Conservation (phyloP, 257 asterid genomes). For the Ajuga chamaepitys region DNA sequence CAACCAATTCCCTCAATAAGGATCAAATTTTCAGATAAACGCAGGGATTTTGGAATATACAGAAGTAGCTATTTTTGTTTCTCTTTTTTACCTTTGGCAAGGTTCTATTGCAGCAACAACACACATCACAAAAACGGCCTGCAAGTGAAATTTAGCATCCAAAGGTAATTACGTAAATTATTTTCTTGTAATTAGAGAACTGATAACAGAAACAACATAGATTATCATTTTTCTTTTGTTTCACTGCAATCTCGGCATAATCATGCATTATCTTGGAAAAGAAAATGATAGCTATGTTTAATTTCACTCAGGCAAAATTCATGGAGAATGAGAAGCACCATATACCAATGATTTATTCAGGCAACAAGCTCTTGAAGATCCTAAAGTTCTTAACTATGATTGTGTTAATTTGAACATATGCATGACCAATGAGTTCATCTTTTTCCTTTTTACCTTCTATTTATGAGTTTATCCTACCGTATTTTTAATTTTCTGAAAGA, state of each 20-base stretch:
- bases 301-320: too few species aligned
- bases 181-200: conserved; percentile 6
- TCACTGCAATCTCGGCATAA: not conserved
- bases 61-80: not conserved
- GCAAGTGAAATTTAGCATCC: conserved; percentile 23
- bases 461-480: too few species aligned
- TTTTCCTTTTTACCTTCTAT: too few species aligned
- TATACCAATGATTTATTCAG: not conserved
- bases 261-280: not conserved
- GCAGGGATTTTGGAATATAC: conserved; percentile 3
- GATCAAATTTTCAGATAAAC: conserved; percentile 20
- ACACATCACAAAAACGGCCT: conserved; percentile 87
- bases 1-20: conserved; percentile 69
- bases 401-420: too few species aligned
- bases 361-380: conserved; percentile 1
- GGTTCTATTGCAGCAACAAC: conserved; percentile 89
- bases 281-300: too few species aligned
- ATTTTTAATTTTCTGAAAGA: too few species aligned
- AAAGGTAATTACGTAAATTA: not conserved
- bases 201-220: not conserved
- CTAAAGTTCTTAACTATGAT: too few species aligned
- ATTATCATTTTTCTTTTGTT: not conserved
- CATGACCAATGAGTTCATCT: too few species aligned
- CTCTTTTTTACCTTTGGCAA: conserved; percentile 57
- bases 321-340: not conserved